A percentile compares a stretch with the other conserved stretches of the same genome.
Evolutionary conservation across 2,329 filamentous ascomycete species (phyloP).

Genomic region (Alternaria tenuissima): DNA sequence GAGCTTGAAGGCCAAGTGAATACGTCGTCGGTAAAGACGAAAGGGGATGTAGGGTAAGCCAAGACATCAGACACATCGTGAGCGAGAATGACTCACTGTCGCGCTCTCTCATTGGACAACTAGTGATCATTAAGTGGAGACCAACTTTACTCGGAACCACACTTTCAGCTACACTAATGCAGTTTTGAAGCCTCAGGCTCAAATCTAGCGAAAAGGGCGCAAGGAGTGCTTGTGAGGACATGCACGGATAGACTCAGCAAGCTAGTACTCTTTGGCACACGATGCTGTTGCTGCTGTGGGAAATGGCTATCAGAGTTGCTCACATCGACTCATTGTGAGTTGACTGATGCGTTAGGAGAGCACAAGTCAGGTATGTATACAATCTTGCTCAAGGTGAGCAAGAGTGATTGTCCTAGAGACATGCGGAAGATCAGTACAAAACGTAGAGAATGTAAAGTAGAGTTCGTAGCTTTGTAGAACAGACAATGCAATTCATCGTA

Average conservation of each 20-base stretch:
- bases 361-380: not conserved
- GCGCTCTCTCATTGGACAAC: slow-evolving; percentile 12
- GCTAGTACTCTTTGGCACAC: not conserved
- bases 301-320: not conserved
- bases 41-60: not conserved
- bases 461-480: slow-evolving; percentile 10
- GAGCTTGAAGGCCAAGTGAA: not conserved
- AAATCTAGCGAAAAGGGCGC: not conserved
- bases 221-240: not conserved
- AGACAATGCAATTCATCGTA: slow-evolving; percentile 10
- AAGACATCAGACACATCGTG: slow-evolving; percentile 13
- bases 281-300: not conserved
- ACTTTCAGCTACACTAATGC: not conserved
- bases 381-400: slow-evolving; percentile 7
- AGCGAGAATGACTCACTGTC: slow-evolving; percentile 29
- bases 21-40: not conserved
- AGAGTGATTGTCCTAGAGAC: not conserved
- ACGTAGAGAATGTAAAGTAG: not conserved
- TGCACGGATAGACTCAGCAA: not conserved
- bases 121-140: not conserved
- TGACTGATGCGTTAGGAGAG: not conserved
- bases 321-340: slow-evolving; percentile 15
- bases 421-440: not conserved
- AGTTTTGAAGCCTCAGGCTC: slow-evolving; percentile 1
- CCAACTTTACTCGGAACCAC: slow-evolving; percentile 1